Base-by-base conservation (phyloP, 768 basidiomycete species). In the Suillus ampliporus region DNA sequence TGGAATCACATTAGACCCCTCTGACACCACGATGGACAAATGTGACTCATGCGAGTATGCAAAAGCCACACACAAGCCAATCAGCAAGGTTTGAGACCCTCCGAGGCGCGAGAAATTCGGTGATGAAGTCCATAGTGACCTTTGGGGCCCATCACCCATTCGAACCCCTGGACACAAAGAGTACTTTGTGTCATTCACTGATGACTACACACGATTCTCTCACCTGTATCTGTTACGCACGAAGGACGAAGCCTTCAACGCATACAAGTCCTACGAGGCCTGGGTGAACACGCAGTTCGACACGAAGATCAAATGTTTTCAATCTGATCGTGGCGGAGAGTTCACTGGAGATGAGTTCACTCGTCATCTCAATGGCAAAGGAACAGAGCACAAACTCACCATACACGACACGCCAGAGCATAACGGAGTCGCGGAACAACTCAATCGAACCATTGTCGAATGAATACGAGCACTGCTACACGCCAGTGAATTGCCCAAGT, bases 11-110 rank as follows among this genome's bases (percentile, higher is more conserved):
- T 63, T 79, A 17, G 66, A 73, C 4, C n/a, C 58, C 2, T 53
- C 61, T 2, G 17, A 66, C 8, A 65, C 47, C 2, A 60, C 72
- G 9, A 60, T 69, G 10, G 67, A 72, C 54, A 72, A 74, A 35
- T 85, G 84, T 62, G 71, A 82, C 19, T 77, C 80, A 0, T 85
- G 84, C 53, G 66, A 79, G 1, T 79, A 79, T 61, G 82, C 75
- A 1, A 85, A 84, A 65, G 71, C 72, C 0, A 81, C 69, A 1
- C 58, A 71, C 0, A 76, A 78, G 61, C 68, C 78, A 0, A 72
- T 73, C 13, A 64, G 72, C 19, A 70, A 72, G 37, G 58, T 64
- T 2, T 64, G 60, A 28, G 46, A 67, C n/a, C n/a, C n/a, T n/a
- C n/a, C n/a, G n/a, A n/a, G n/a, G n/a, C n/a, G n/a, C 0, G 66